Evolutionary conservation across 2,329 filamentous ascomycete genomes (phyloP).

Genomic region (Clathrospora elynae): DNA sequence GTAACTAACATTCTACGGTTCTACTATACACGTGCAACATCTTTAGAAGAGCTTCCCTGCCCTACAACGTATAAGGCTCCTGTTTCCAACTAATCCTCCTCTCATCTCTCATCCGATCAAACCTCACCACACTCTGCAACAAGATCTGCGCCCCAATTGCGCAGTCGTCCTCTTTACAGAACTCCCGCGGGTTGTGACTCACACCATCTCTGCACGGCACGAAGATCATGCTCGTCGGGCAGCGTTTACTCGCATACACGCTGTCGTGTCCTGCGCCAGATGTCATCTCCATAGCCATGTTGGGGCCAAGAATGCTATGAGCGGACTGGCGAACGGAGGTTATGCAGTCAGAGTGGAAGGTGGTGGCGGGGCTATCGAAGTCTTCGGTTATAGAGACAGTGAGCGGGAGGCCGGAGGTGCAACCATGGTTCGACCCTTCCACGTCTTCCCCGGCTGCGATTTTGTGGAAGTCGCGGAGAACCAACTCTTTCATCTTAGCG

Average conservation of each 20-base stretch:
- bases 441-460: constrained; percentile 65
- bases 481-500: constrained; percentile 60
- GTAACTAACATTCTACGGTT: too few relatives aligned
- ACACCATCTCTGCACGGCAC: constrained; percentile 55
- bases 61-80: constrained; percentile 35
- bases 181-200: constrained; percentile 56
- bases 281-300: constrained; percentile 60
- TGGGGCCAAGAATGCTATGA: constrained; percentile 59
- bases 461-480: constrained; percentile 62
- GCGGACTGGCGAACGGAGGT: constrained; percentile 66
- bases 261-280: constrained; percentile 68
- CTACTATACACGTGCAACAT: too few relatives aligned
- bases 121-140: constrained; percentile 57
- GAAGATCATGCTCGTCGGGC: constrained; percentile 57
- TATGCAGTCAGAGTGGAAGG: constrained; percentile 72
- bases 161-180: constrained; percentile 54
- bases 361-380: constrained; percentile 61
- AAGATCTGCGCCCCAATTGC: constrained; percentile 56
- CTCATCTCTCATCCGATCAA: constrained; percentile 53
- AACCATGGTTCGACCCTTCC: constrained; percentile 52
- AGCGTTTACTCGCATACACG: constrained; percentile 52
- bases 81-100: constrained; percentile 40
- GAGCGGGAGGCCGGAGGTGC: constrained; percentile 57
- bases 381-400: constrained; percentile 65
- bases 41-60: too few relatives aligned